Evolutionary conservation across 805 yeast genomes (phyloP).

Genomic region (Kodamaea kaohsiungensis): DNA sequence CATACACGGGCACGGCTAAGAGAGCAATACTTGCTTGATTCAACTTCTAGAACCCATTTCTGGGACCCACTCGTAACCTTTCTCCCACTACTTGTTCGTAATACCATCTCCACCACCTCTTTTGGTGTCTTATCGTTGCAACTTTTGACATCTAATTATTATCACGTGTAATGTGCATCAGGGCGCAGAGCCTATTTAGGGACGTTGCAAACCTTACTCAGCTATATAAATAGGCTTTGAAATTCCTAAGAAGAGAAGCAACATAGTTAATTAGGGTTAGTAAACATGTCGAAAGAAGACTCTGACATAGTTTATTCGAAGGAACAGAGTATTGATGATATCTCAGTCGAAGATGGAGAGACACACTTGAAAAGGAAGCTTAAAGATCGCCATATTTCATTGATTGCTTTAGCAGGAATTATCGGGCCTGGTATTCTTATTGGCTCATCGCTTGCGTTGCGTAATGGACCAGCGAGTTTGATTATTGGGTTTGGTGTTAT

Average conservation of each 20-base stretch:
- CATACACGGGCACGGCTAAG: no score
- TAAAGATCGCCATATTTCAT: constrained; percentile 51
- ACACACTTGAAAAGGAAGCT: constrained; percentile 22
- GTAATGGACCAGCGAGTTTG: constrained; percentile 54
- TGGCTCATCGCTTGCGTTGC: constrained; percentile 53
- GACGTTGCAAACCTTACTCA: not conserved
- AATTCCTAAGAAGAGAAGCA: not conserved
- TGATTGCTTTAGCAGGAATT: constrained; percentile 57
- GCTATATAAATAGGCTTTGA: not conserved
- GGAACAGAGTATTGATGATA: constrained; percentile 5
- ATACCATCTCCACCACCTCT: not conserved
- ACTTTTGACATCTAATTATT: not conserved
- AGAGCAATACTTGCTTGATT: no score
- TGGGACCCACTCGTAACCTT: not conserved
- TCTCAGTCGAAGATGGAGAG: constrained; percentile 5
- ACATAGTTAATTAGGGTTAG: not conserved
- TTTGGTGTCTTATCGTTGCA: not conserved
- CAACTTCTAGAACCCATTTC: no score
- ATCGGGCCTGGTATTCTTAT: constrained; percentile 62
- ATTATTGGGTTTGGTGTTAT: constrained; percentile 53
- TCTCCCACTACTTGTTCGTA: not conserved
- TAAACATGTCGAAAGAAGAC: constrained; percentile 3
- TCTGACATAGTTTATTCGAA: not conserved
- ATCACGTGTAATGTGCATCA: not conserved
- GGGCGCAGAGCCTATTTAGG: not conserved